phyloP scores from a whole-genome alignment of 192 early-diverging fungal species.

The Mortierella antarctica region DNA sequence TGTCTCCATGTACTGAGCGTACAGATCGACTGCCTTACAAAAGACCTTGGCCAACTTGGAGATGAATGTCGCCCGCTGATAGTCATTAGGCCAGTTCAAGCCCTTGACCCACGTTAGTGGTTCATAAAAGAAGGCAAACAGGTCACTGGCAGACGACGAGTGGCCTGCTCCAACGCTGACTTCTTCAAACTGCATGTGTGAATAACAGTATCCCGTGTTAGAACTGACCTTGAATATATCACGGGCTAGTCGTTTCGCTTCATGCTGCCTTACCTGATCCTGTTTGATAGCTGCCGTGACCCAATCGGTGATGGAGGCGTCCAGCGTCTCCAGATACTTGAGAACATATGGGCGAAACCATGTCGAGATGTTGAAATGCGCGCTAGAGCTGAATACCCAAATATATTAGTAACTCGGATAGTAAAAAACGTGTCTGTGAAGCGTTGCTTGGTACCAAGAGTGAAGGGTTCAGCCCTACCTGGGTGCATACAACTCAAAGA shows the following conservation, averaged over 20 bases:
- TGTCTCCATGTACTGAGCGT: conserved; percentile 62
- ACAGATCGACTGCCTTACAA: conserved; percentile 71
- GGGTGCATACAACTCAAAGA: conserved; percentile 61
- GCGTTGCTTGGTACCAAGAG: no score
- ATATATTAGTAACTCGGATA: no score
- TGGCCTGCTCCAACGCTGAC: conserved; percentile 62
- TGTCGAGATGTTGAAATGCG: conserved; percentile 73
- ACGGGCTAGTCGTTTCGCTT: background rate
- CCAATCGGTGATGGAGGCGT: conserved; percentile 77
- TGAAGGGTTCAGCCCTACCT: conserved; percentile 35
- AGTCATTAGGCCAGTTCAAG: conserved; percentile 71
- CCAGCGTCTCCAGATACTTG: conserved; percentile 70
- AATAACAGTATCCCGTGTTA: background rate
- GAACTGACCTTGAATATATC: background rate
- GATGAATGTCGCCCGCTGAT: conserved; percentile 70
- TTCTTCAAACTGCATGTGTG: conserved; percentile 60
- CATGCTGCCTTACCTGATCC: conserved; percentile 63
- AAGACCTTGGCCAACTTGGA: conserved; percentile 74
- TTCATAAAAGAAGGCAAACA: conserved; percentile 83
- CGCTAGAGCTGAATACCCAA: conserved; percentile 31
- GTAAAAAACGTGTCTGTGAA: no score
- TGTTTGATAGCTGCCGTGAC: conserved; percentile 71
- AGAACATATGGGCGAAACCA: conserved; percentile 80
- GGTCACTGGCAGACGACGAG: conserved; percentile 82
- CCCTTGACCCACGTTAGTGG: conserved; percentile 76